These are phyloP conservation scores for Fonsecaea erecta DNA, from an alignment of 2,329 filamentous ascomycete species.

Conservation along the genomic window DNA sequence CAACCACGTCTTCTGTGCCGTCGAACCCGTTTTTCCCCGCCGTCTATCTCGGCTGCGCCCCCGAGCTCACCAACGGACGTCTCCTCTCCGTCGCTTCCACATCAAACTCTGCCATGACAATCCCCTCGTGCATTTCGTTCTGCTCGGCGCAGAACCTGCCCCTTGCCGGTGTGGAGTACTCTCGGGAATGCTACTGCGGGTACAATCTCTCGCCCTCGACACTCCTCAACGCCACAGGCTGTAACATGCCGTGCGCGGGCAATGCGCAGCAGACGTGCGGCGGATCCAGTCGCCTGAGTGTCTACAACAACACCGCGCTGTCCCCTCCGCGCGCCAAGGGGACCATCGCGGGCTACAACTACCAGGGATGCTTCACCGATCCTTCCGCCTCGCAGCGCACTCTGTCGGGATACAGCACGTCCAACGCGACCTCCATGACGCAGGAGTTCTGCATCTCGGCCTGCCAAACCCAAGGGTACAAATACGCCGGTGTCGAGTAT, in stretches of 20 bases:
- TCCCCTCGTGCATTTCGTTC: slow-evolving; percentile 40
- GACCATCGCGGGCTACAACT: slow-evolving; percentile 15
- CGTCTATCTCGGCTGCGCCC: slow-evolving; percentile 27
- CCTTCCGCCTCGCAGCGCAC: slow-evolving; percentile 24
- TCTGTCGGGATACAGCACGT: slow-evolving; percentile 42
- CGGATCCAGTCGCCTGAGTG: slow-evolving; percentile 34
- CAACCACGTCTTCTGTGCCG: neutral
- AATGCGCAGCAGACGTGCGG: slow-evolving; percentile 37
- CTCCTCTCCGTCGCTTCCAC: slow-evolving; percentile 53
- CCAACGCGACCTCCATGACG: slow-evolving; percentile 56
- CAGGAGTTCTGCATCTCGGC: slow-evolving; percentile 39
- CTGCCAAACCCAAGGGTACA: slow-evolving; percentile 37
- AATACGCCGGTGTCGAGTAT: slow-evolving; percentile 48
- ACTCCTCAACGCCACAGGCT: slow-evolving; percentile 30
- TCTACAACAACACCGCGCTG: slow-evolving; percentile 30
- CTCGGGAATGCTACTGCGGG: slow-evolving; percentile 44
- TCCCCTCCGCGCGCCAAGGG: slow-evolving; percentile 25
- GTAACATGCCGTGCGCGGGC: slow-evolving; percentile 38
- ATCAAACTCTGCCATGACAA: slow-evolving; percentile 54
- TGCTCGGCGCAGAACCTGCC: slow-evolving; percentile 32
- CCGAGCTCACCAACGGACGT: slow-evolving; percentile 30
- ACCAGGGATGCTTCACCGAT: slow-evolving; percentile 36
- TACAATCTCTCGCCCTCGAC: slow-evolving; percentile 21
- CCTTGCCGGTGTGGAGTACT: slow-evolving; percentile 42
- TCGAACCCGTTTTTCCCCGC: slow-evolving; percentile 19